phyloP scores from a whole-genome alignment of 805 yeast species.

The Sugiyamaella qingdaonensis region DNA sequence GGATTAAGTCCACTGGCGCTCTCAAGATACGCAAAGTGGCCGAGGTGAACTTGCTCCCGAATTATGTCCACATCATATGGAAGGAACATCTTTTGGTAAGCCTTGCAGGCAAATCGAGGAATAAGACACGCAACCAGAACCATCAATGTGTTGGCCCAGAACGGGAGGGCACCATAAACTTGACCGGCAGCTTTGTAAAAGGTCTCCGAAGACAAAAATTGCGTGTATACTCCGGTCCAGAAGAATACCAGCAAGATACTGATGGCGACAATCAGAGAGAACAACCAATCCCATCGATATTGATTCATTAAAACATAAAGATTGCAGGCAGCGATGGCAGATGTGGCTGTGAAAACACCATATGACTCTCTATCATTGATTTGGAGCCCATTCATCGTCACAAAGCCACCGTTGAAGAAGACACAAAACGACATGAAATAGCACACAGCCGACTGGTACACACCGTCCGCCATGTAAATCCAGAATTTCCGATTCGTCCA shows the following conservation, averaged over 20 bases:
- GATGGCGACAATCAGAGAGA: conserved; percentile 46
- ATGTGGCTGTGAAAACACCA: conserved; percentile 55
- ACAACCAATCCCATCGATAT: conserved; percentile 69
- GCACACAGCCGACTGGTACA: conserved; percentile 65
- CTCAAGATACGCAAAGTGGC: conserved; percentile 37
- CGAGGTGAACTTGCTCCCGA: conserved; percentile 49
- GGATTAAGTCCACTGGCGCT: conserved; percentile 4
- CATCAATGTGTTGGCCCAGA: conserved; percentile 58
- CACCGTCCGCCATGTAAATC: conserved; percentile 62
- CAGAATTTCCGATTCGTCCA: conserved; percentile 60
- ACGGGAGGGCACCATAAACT: conserved; percentile 52
- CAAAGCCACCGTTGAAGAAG: conserved; percentile 44
- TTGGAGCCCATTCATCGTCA: conserved; percentile 43
- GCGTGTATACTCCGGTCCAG: conserved; percentile 73
- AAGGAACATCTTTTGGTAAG: conserved; percentile 44
- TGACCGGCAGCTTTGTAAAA: conserved; percentile 61
- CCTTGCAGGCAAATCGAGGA: conserved; percentile 56
- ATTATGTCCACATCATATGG: conserved; percentile 65
- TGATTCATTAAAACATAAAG: conserved; percentile 59
- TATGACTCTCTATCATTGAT: conserved; percentile 62
- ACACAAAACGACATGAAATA: conserved; percentile 64
- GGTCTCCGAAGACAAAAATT: conserved; percentile 45
- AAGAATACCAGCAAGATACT: conserved; percentile 55
- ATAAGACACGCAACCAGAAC: conserved; percentile 49
- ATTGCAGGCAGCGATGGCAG: conserved; percentile 58